Conservation (phyloP, 2,329 filamentous ascomycete species). For the Apiospora rasikravindrae region DNA sequence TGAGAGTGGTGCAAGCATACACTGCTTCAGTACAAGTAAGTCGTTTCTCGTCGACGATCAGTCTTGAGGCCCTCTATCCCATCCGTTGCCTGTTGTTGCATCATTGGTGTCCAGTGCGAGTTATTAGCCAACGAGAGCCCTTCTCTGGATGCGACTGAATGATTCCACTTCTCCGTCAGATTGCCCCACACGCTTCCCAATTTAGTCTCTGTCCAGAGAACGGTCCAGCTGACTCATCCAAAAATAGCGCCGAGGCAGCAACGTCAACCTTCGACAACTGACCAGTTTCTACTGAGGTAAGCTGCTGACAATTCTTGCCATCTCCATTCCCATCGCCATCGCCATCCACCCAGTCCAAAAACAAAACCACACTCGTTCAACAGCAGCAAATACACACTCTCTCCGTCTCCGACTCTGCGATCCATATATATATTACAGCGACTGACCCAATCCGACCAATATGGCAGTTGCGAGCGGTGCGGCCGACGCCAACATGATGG, state of each 20-base stretch:
- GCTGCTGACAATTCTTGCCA: constrained; percentile 11
- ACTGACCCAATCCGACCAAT: neutral
- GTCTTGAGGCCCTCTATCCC: neutral
- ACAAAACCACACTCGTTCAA: constrained; percentile 9
- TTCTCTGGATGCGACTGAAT: neutral
- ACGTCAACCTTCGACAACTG: constrained; percentile 1
- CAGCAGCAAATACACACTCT: constrained; percentile 2
- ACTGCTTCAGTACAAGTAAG: neutral
- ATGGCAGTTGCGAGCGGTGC: constrained; percentile 22
- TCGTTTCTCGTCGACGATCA: neutral
- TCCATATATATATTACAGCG: neutral
- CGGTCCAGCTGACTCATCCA: constrained; percentile 2
- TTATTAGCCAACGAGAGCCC: neutral
- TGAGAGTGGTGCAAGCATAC: neutral
- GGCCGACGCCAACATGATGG: constrained; percentile 51
- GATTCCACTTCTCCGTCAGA: neutral
- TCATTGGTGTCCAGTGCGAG: neutral
- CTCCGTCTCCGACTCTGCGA: neutral
- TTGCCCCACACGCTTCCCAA: neutral
- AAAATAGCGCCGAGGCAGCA: constrained; percentile 8
- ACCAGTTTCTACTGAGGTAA: neutral
- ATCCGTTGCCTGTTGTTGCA: neutral
- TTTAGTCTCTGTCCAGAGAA: neutral
- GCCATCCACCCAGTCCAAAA: neutral
- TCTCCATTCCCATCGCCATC: neutral